Evolutionary conservation across 2,329 filamentous ascomycete genomes (phyloP).

Genomic region (Westerdykella sp.): DNA sequence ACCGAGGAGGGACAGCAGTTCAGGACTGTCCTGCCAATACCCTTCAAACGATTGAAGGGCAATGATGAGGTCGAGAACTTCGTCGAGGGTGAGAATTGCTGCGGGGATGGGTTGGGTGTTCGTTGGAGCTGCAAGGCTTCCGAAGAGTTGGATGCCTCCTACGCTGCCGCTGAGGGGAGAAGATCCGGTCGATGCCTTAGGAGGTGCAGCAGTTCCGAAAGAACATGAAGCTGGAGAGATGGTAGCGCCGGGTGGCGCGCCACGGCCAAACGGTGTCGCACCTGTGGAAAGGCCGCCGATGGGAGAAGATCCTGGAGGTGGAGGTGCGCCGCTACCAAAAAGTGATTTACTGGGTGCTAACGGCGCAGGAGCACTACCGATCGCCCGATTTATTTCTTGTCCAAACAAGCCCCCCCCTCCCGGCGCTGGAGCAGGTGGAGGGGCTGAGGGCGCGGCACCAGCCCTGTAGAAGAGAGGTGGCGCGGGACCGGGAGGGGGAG

Average conservation of each 20-base stretch:
- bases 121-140: not conserved
- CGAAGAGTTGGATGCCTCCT: not conserved
- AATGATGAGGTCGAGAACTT: constrained; percentile 44
- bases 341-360: too few relatives aligned
- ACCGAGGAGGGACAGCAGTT: constrained; percentile 17
- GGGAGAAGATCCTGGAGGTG: constrained; percentile 8
- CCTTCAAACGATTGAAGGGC: constrained; percentile 53
- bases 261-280: constrained; percentile 29
- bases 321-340: constrained; percentile 21
- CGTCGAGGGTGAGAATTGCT: constrained; percentile 7
- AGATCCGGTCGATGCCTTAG: not conserved
- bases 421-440: not conserved
- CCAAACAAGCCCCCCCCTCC: too few relatives aligned
- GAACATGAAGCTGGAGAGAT: not conserved
- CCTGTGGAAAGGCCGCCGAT: constrained; percentile 2
- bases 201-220: not conserved
- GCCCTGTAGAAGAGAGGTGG: not conserved
- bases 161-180: not conserved
- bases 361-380: too few relatives aligned
- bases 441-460: constrained; percentile 7
- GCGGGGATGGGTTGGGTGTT: constrained; percentile 6
- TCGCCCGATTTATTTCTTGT: too few relatives aligned
- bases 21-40: constrained; percentile 41
- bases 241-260: constrained; percentile 36
- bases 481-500: too few relatives aligned